Percentiles rank a stretch among this genome's conserved stretches.
phyloP scores from a whole-genome alignment of 306 rosid species.

The Rosa persica region DNA sequence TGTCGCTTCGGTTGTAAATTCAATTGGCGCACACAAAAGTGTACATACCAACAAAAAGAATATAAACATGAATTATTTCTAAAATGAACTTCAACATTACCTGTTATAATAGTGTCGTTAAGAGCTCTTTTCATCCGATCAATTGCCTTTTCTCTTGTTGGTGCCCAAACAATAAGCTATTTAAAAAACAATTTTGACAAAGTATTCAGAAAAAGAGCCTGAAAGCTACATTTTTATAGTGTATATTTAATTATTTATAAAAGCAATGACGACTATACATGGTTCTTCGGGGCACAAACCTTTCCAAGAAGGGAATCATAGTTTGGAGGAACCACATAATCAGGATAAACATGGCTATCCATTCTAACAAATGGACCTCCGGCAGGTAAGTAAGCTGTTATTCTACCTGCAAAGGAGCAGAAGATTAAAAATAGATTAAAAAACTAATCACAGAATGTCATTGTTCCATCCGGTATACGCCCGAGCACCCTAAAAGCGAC shows the following conservation, averaged over 20 bases:
- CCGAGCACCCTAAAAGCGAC: neutral
- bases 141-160: slow-evolving; percentile 95
- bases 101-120: slow-evolving; percentile 86
- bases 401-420: slow-evolving; percentile 68
- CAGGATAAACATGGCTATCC: slow-evolving; percentile 98
- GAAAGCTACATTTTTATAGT: neutral
- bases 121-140: slow-evolving; percentile 99
- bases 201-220: slow-evolving; percentile 5
- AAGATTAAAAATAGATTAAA: neutral
- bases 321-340: slow-evolving; percentile 97
- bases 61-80: neutral
- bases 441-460: neutral
- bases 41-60: neutral
- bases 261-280: neutral
- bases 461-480: neutral
- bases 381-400: slow-evolving; percentile 90
- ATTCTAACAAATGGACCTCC: slow-evolving; percentile 99
- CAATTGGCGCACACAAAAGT: neutral
- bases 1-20: neutral
- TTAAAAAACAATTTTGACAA: slow-evolving; percentile 9
- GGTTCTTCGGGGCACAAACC: slow-evolving; percentile 33
- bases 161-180: slow-evolving; percentile 99
- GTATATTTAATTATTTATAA: neutral
- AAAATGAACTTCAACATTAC: slow-evolving; percentile 32
- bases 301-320: slow-evolving; percentile 98